Conservation (phyloP, 2,329 filamentous ascomycete species). For the Exophiala sp. region DNA sequence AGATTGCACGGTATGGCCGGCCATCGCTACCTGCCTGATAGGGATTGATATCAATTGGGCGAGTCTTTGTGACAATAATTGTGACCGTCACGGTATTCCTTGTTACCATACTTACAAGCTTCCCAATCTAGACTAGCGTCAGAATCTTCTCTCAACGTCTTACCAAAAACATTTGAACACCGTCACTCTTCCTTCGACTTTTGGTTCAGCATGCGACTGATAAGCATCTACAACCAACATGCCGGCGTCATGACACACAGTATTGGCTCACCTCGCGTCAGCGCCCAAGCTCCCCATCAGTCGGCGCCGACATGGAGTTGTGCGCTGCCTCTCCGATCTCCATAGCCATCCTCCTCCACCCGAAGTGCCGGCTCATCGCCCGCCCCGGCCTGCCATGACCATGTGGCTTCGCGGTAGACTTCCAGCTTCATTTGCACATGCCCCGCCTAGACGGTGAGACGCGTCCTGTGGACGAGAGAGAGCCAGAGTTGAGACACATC, state of each 20-base stretch:
- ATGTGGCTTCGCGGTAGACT: conserved; percentile 3
- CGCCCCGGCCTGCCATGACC: neutral
- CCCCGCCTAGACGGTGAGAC: neutral
- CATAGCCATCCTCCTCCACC: neutral
- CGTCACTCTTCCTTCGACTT: neutral
- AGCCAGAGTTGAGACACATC: too few species aligned
- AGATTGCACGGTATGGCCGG: too few species aligned
- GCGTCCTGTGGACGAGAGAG: neutral
- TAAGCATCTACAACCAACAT: conserved; percentile 8
- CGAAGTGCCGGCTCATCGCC: neutral
- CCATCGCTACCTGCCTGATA: too few species aligned
- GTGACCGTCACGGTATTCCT: neutral
- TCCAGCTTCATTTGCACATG: conserved; percentile 1
- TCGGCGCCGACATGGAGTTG: conserved; percentile 10
- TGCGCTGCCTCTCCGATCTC: neutral
- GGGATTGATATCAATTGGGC: too few species aligned
- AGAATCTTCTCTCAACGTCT: conserved; percentile 6
- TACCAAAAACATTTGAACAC: conserved; percentile 4
- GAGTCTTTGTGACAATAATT: neutral
- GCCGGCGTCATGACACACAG: conserved; percentile 14
- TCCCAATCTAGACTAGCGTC: neutral
- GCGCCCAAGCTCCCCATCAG: neutral
- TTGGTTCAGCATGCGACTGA: conserved; percentile 5
- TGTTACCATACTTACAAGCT: neutral
- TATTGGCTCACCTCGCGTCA: conserved; percentile 11